Evolutionary conservation across 2,329 filamentous ascomycete genomes (phyloP).

Genomic region (Nemania sp.): DNA sequence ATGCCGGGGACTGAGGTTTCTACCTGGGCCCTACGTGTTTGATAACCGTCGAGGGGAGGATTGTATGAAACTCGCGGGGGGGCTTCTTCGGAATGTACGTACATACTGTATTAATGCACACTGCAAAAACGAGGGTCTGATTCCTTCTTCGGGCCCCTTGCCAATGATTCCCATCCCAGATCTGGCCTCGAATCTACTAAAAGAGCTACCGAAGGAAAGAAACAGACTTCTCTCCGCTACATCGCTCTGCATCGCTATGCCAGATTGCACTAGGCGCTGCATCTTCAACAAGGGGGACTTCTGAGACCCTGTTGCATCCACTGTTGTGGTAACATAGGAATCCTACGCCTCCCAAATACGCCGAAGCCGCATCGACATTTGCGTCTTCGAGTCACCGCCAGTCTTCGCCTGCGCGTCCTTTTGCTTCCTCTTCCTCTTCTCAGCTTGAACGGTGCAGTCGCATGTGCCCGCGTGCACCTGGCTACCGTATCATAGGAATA

Average conservation of each 20-base stretch:
- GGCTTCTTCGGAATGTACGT: too few species aligned
- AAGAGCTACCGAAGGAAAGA: slow-evolving; percentile 15
- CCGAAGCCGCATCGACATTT: slow-evolving; percentile 16
- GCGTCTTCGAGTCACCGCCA: background rate
- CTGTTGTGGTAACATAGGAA: slow-evolving; percentile 19
- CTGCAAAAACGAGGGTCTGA: too few species aligned
- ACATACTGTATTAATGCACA: too few species aligned
- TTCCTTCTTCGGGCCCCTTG: too few species aligned
- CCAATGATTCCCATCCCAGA: too few species aligned
- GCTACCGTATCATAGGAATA: too few species aligned
- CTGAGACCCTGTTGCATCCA: slow-evolving; percentile 22
- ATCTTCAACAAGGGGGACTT: slow-evolving; percentile 15
- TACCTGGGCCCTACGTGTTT: slow-evolving; percentile 7
- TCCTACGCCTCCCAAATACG: slow-evolving; percentile 15
- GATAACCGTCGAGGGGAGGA: slow-evolving; percentile 6
- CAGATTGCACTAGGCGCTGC: too few species aligned
- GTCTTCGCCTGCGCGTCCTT: slow-evolving; percentile 3
- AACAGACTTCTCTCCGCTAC: background rate
- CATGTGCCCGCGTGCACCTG: too few species aligned
- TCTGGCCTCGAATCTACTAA: slow-evolving; percentile 1
- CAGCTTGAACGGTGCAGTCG: too few species aligned
- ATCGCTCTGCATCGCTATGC: background rate
- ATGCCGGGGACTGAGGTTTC: background rate
- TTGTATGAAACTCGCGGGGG: slow-evolving; percentile 1
- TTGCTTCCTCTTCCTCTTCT: background rate